A percentile compares a stretch with the other conserved stretches of the same genome.
These are phyloP conservation scores for Russula abietina DNA, from an alignment of 768 basidiomycete species.

Conservation along the genomic window DNA sequence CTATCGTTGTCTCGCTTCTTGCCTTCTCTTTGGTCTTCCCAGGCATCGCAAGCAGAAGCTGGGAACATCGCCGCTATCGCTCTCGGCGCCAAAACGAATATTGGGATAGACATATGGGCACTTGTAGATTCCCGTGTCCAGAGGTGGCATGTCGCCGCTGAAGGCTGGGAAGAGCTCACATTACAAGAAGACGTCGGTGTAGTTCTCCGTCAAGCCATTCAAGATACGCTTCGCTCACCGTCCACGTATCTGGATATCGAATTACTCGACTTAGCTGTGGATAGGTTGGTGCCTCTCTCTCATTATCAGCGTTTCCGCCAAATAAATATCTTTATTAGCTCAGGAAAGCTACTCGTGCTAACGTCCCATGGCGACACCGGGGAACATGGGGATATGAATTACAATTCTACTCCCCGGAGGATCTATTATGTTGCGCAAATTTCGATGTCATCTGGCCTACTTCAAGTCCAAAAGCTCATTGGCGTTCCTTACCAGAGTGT, in stretches of 20 bases:
- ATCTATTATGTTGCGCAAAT: conserved; percentile 59
- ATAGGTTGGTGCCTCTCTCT: conserved; percentile 39
- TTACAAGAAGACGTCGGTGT: conserved; percentile 51
- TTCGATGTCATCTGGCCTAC: conserved; percentile 36
- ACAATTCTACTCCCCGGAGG: conserved; percentile 44
- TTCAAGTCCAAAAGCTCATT: conserved; percentile 45
- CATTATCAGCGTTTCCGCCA: background rate
- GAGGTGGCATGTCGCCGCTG: conserved; percentile 60
- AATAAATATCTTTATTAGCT: conserved; percentile 29
- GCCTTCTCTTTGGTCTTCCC: conserved; percentile 40
- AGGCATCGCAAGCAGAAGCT: conserved; percentile 39
- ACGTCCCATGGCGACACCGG: conserved; percentile 62
- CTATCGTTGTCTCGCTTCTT: conserved; percentile 41
- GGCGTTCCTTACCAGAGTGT: conserved; percentile 75
- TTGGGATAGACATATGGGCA: conserved; percentile 58
- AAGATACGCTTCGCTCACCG: conserved; percentile 37
- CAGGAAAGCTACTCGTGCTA: conserved; percentile 52
- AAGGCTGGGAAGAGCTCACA: conserved; percentile 64
- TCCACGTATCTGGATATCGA: conserved; percentile 58
- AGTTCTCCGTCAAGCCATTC: conserved; percentile 44
- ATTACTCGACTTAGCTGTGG: conserved; percentile 60
- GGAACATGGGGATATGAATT: conserved; percentile 39
- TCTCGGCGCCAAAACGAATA: conserved; percentile 40
- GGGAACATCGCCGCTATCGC: conserved; percentile 65
- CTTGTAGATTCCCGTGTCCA: conserved; percentile 63